A percentile compares a stretch with the other conserved stretches of the same genome.
phyloP scores from a whole-genome alignment of 129 eudicot genomes.

The Artemisia argyi region DNA sequence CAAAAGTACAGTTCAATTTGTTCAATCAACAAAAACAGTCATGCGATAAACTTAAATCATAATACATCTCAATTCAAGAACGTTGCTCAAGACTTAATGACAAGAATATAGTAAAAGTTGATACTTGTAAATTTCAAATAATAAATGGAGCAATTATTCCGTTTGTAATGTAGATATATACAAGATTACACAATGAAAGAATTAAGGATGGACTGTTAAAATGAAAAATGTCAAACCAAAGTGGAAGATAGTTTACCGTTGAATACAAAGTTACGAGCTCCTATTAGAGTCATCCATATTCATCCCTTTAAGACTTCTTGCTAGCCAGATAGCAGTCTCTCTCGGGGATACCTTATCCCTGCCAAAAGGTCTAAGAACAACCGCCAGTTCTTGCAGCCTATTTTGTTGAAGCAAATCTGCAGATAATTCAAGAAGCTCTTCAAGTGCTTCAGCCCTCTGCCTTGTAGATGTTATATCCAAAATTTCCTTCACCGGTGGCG shows the following conservation, averaged over 20 bases:
- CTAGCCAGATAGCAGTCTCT: conserved; percentile 98
- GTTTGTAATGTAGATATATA: conserved; percentile 35
- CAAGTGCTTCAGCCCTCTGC: conserved; percentile 98
- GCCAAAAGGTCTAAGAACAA: conserved; percentile 91
- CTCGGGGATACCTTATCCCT: conserved; percentile 92
- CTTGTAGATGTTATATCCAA: conserved; percentile 80
- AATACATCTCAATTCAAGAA: conserved; percentile 17
- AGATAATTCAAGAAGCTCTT: conserved; percentile 89
- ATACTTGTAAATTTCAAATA: conserved; percentile 29
- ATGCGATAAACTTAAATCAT: neutral
- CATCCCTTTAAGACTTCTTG: conserved; percentile 97
- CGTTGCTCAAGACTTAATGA: too few relatives aligned
- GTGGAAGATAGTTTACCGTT: too few relatives aligned
- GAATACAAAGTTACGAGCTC: conserved; percentile 31
- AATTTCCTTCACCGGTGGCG: conserved; percentile 52
- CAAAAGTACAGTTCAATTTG: too few relatives aligned
- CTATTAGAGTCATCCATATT: conserved; percentile 76
- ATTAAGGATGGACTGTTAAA: conserved; percentile 12
- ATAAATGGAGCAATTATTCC: conserved; percentile 20
- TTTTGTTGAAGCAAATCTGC: conserved; percentile 92
- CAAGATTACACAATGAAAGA: conserved; percentile 40
- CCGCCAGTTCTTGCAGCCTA: conserved; percentile 81
- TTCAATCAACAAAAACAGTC: neutral
- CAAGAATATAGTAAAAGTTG: conserved; percentile 13
- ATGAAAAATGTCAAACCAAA: conserved; percentile 16